Conservation (phyloP, 2,329 filamentous ascomycete genomes). For the Chaetomium strumarium region DNA sequence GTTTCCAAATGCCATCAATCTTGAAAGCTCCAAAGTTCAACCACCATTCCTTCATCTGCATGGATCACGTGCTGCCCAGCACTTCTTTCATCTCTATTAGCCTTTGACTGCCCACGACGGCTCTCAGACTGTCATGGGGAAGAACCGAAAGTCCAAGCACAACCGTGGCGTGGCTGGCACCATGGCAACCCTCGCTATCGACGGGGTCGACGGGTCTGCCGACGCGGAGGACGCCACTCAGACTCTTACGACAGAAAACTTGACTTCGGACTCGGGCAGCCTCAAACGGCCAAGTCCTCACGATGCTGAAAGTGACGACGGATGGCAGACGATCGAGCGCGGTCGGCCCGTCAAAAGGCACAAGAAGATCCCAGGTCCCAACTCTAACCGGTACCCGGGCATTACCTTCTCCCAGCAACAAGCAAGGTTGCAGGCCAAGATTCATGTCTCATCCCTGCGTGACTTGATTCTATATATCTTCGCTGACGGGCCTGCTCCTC, state of each 20-base stretch:
- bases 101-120: not conserved
- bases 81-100: not conserved
- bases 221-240: constrained; percentile 9
- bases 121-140: constrained; percentile 20
- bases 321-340: constrained; percentile 48
- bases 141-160: constrained; percentile 23
- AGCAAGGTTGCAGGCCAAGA: constrained; percentile 54
- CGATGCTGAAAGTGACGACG: constrained; percentile 35
- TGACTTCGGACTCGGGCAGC: constrained; percentile 29
- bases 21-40: not conserved
- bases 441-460: constrained; percentile 58
- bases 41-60: no score
- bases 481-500: constrained; percentile 57
- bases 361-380: constrained; percentile 54
- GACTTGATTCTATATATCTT: constrained; percentile 61
- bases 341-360: constrained; percentile 50
- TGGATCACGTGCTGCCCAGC: no score
- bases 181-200: constrained; percentile 8
- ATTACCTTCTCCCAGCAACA: constrained; percentile 53
- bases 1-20: not conserved
- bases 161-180: constrained; percentile 13
- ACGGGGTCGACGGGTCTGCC: not conserved
- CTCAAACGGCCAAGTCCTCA: constrained; percentile 47
- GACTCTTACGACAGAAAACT: constrained; percentile 23
- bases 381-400: constrained; percentile 52